A percentile compares a stretch with the other conserved stretches of the same genome.
Conservation (phyloP, 257 asterid species). For the Solanum chiquidenum region DNA sequence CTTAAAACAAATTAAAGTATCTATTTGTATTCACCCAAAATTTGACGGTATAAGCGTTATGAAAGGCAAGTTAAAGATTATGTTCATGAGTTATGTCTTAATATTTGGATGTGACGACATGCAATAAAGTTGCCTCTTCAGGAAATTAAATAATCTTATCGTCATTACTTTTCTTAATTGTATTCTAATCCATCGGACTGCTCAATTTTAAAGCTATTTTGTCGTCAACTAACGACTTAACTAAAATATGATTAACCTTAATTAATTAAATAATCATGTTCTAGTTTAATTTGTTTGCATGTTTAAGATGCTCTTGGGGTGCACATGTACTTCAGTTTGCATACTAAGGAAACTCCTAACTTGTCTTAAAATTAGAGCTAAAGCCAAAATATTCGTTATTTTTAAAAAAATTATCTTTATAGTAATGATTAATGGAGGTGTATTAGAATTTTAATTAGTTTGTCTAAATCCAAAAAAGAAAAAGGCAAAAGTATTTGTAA, state of each 20-base stretch:
- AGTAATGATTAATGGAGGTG: not conserved
- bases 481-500: not conserved
- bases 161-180: not conserved
- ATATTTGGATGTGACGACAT: not conserved
- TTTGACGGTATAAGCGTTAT: too few relatives aligned
- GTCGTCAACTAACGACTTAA: not conserved
- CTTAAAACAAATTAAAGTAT: too few relatives aligned
- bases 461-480: not conserved
- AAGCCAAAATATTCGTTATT: not conserved
- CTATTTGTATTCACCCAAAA: too few relatives aligned
- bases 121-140: not conserved
- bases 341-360: not conserved
- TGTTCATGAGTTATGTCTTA: not conserved
- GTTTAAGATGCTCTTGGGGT: not conserved
- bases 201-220: not conserved
- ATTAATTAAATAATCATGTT: not conserved
- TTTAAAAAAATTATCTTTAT: not conserved
- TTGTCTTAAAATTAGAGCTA: not conserved
- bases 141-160: not conserved
- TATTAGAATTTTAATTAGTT: not conserved
- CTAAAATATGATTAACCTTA: not conserved
- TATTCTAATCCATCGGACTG: not conserved
- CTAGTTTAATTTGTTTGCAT: not conserved
- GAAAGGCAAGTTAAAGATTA: too few relatives aligned
- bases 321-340: not conserved